Percentiles rank a stretch among this genome's conserved stretches.
These are phyloP conservation scores for Aspergillus alliaceus DNA, from an alignment of 2,329 filamentous ascomycete genomes.

Conservation along the genomic window DNA sequence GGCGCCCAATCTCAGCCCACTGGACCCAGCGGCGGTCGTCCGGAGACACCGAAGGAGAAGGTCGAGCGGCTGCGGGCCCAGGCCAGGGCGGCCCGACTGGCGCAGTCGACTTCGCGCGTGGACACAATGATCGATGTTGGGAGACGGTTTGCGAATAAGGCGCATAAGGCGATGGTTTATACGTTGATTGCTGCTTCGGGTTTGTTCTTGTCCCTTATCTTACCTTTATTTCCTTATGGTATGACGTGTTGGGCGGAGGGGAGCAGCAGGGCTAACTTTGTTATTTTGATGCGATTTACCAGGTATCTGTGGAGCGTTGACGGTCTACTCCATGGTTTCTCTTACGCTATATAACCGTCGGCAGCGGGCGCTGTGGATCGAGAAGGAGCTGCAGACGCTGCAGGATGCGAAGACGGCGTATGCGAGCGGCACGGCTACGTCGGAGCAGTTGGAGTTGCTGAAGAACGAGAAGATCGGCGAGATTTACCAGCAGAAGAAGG, in stretches of 20 bases:
- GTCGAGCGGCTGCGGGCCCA: slow-evolving; percentile 68
- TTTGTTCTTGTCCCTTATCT: slow-evolving; percentile 34
- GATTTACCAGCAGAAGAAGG: slow-evolving; percentile 40
- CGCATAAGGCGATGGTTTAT: slow-evolving; percentile 61
- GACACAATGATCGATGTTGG: slow-evolving; percentile 57
- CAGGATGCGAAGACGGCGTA: slow-evolving; percentile 45
- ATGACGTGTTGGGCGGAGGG: no score
- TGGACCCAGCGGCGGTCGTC: slow-evolving; percentile 27
- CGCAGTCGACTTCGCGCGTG: slow-evolving; percentile 56
- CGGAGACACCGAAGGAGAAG: slow-evolving; percentile 68
- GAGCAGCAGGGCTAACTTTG: neutral
- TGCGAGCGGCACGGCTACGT: slow-evolving; percentile 38
- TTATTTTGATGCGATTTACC: no score
- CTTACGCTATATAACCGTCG: slow-evolving; percentile 68
- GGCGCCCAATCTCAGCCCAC: slow-evolving; percentile 14
- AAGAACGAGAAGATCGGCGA: slow-evolving; percentile 47
- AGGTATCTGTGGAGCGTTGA: slow-evolving; percentile 62
- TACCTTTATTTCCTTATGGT: neutral
- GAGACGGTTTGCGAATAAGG: slow-evolving; percentile 58
- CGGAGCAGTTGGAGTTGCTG: slow-evolving; percentile 45
- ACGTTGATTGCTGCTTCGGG: slow-evolving; percentile 62
- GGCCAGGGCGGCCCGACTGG: slow-evolving; percentile 65
- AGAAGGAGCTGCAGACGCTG: slow-evolving; percentile 46
- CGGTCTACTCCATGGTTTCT: slow-evolving; percentile 64
- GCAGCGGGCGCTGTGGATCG: slow-evolving; percentile 63